A percentile compares a stretch with the other conserved stretches of the same genome.
Evolutionary conservation across 139 green algal species (phyloP).

Genomic region (Closterium sp.): DNA sequence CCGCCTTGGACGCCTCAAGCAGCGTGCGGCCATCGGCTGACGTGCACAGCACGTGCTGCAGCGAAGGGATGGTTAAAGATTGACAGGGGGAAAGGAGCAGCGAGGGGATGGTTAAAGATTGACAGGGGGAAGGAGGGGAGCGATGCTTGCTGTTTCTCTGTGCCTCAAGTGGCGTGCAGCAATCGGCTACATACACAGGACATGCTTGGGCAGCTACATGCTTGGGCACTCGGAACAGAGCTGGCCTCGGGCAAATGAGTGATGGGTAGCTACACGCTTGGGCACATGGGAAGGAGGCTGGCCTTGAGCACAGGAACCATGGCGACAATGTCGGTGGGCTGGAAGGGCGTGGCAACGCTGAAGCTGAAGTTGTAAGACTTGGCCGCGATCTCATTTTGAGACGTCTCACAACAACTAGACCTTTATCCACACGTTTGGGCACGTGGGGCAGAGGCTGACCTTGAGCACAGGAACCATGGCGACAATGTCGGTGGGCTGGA

Average conservation of each 20-base stretch:
- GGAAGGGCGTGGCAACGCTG: slow-evolving; percentile 26
- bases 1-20: slow-evolving; percentile 52
- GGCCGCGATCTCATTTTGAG: slow-evolving; percentile 45
- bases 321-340: slow-evolving; percentile 46
- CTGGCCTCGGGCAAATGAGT: too few species aligned
- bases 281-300: too few species aligned
- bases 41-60: slow-evolving; percentile 43
- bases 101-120: not conserved
- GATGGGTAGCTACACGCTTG: too few species aligned
- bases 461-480: slow-evolving; percentile 53
- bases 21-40: slow-evolving; percentile 45
- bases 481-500: slow-evolving; percentile 50
- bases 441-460: not conserved
- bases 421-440: too few species aligned
- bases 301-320: slow-evolving; percentile 52
- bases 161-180: too few species aligned
- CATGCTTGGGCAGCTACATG: too few species aligned
- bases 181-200: too few species aligned
- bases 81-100: too few species aligned
- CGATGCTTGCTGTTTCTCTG: too few species aligned
- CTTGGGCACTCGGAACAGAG: too few species aligned
- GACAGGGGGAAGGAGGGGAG: too few species aligned
- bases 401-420: too few species aligned
- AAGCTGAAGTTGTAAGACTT: slow-evolving; percentile 53
- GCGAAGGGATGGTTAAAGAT: not conserved